Conservation (phyloP, 2,329 filamentous ascomycete genomes). For the Penicillium sp. region DNA sequence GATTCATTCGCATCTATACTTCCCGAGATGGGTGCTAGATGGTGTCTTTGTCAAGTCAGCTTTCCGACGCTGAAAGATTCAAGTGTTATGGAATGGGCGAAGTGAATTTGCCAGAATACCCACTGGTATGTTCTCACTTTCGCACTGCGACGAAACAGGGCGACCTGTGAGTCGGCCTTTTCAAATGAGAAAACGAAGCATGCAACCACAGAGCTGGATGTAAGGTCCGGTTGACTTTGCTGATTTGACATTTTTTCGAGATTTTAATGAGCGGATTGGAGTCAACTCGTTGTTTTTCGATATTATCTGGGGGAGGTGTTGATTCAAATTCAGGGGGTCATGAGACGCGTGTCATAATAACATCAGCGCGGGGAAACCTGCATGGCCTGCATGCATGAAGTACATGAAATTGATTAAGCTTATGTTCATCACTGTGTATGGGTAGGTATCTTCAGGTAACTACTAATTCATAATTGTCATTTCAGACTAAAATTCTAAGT, state of each 20-base stretch:
- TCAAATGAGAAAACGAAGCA: slow-evolving; percentile 43
- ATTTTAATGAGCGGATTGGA: neutral
- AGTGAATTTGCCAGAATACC: neutral
- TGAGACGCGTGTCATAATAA: slow-evolving; percentile 12
- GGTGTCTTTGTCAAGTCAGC: slow-evolving; percentile 43
- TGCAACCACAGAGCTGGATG: slow-evolving; percentile 43
- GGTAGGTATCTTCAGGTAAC: neutral
- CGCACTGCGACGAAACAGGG: slow-evolving; percentile 62
- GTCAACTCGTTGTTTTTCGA: neutral
- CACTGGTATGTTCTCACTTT: slow-evolving; percentile 63
- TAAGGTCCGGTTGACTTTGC: slow-evolving; percentile 11
- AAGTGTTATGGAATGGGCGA: neutral
- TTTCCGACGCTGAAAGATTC: neutral
- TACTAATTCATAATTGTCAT: neutral
- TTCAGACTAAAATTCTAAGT: no score
- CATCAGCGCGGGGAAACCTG: slow-evolving; percentile 10
- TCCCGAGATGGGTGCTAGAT: slow-evolving; percentile 64
- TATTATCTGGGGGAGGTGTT: neutral
- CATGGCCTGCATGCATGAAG: neutral
- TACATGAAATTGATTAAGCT: no score
- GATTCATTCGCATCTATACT: slow-evolving; percentile 58
- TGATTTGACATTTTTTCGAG: slow-evolving; percentile 4
- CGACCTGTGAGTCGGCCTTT: slow-evolving; percentile 48
- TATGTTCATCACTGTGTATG: no score
- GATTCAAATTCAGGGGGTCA: neutral